Conservation (phyloP, 2,329 filamentous ascomycete genomes). For the Aspergillus bombycis region DNA sequence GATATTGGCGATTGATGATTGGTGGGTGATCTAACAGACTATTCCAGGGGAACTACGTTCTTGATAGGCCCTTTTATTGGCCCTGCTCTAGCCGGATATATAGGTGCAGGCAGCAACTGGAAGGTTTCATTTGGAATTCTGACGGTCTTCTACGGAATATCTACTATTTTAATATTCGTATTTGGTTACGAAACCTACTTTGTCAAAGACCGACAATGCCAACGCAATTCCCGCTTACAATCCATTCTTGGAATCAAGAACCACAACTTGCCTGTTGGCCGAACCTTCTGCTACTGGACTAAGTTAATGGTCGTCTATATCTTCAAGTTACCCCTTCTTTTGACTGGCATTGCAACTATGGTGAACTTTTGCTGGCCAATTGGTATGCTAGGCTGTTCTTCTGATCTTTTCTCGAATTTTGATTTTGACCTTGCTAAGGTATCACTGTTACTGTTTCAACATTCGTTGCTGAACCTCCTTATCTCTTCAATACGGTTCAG, state of each 20-base stretch:
- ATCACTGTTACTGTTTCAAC: conserved; percentile 41
- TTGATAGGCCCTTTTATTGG: conserved; percentile 43
- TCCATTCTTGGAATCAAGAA: conserved; percentile 38
- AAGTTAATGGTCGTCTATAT: conserved; percentile 29
- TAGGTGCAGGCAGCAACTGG: conserved; percentile 37
- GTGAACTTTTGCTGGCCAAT: conserved; percentile 45
- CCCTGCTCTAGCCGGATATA: conserved; percentile 42
- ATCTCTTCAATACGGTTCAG: conserved; percentile 37
- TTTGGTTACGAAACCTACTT: background rate
- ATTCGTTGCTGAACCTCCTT: conserved; percentile 38
- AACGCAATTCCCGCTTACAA: conserved; percentile 21
- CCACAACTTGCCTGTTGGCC: conserved; percentile 30
- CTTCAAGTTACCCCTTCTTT: conserved; percentile 35
- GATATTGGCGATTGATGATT: background rate
- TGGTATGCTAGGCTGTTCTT: conserved; percentile 23
- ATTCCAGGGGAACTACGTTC: conserved; percentile 23
- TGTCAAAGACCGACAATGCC: background rate
- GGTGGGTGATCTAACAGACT: background rate
- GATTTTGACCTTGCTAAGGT: conserved; percentile 19
- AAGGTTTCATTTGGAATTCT: conserved; percentile 38
- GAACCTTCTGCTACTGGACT: conserved; percentile 29
- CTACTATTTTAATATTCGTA: background rate
- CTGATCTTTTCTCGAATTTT: background rate
- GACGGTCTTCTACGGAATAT: conserved; percentile 36
- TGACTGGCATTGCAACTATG: conserved; percentile 37